A percentile compares a stretch with the other conserved stretches of the same genome.
Evolutionary conservation across 2,329 filamentous ascomycete genomes (phyloP).

Genomic region (Penicillium psychrosexuale): DNA sequence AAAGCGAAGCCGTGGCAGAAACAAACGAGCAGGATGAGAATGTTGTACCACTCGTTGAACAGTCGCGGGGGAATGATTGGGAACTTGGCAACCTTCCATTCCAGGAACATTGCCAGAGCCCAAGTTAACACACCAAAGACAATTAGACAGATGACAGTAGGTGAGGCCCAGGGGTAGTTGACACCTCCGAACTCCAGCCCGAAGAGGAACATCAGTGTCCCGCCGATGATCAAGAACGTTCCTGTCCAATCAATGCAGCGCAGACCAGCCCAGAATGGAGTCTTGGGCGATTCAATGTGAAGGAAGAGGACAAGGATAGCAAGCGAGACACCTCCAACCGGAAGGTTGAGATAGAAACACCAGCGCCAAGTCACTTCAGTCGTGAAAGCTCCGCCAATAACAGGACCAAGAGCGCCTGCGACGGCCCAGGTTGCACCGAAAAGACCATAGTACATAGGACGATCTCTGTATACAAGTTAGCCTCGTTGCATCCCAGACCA

Average conservation of each 20-base stretch:
- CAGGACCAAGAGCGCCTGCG: constrained; percentile 58
- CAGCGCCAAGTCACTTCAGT: constrained; percentile 59
- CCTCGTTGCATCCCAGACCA: neutral
- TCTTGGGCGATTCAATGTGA: constrained; percentile 60
- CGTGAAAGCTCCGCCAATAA: constrained; percentile 61
- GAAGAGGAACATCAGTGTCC: constrained; percentile 80
- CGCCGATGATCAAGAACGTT: constrained; percentile 65
- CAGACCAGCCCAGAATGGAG: constrained; percentile 55
- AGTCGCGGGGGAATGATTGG: constrained; percentile 74
- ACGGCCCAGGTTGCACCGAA: constrained; percentile 62
- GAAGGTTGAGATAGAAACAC: constrained; percentile 62
- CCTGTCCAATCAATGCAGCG: constrained; percentile 64
- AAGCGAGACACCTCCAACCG: constrained; percentile 59
- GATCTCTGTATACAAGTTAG: constrained; percentile 38
- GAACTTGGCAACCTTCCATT: constrained; percentile 69
- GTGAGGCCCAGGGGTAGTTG: constrained; percentile 68
- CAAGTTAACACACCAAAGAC: constrained; percentile 66
- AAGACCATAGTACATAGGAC: constrained; percentile 61
- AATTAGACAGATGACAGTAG: constrained; percentile 72
- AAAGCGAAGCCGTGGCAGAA: constrained; percentile 75
- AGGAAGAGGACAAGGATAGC: constrained; percentile 59
- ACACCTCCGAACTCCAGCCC: constrained; percentile 83
- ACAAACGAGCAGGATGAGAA: constrained; percentile 62
- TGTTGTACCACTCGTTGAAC: constrained; percentile 64
- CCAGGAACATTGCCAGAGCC: constrained; percentile 66